Evolutionary conservation across 805 yeast species (phyloP).

Genomic region (Kazachstania viticola): DNA sequence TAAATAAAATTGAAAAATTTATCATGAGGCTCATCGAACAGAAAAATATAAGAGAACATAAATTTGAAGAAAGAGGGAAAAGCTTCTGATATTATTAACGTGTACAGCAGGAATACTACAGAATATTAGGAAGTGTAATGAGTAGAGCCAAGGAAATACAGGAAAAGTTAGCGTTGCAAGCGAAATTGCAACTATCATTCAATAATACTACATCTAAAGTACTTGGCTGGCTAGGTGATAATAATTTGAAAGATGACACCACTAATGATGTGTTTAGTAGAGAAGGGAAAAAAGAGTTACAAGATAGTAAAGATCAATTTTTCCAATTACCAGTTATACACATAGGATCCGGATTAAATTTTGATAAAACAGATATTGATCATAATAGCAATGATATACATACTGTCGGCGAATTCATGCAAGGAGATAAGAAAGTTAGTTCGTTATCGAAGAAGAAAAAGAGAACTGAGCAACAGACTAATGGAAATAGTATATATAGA

Average conservation of each 20-base stretch:
- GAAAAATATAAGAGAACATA: too few species aligned
- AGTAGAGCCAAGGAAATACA: conserved; percentile 26
- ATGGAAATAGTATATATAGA: conserved; percentile 15
- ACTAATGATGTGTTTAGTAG: conserved; percentile 1
- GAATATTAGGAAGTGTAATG: conserved; percentile 8
- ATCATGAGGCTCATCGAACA: conserved; percentile 1
- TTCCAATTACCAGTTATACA: conserved; percentile 25
- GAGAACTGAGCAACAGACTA: conserved; percentile 4
- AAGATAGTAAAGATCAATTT: conserved; percentile 16
- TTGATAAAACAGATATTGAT: conserved; percentile 3
- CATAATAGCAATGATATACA: conserved; percentile 15
- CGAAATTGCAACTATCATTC: conserved; percentile 21
- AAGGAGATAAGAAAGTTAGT: conserved; percentile 24
- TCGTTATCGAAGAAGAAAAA: conserved; percentile 24
- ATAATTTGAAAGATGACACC: not conserved
- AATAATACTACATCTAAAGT: conserved; percentile 15
- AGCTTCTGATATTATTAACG: too few species aligned
- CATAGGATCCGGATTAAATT: conserved; percentile 22
- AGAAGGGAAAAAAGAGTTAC: conserved; percentile 5
- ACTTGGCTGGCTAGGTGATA: conserved; percentile 16
- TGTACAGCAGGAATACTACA: not conserved
- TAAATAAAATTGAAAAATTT: too few species aligned
- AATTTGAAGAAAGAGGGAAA: not conserved
- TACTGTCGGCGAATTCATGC: conserved; percentile 27
- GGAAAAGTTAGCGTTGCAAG: conserved; percentile 25